Base-by-base conservation (phyloP, 2,329 filamentous ascomycete genomes). In the Fusarium napiforme region DNA sequence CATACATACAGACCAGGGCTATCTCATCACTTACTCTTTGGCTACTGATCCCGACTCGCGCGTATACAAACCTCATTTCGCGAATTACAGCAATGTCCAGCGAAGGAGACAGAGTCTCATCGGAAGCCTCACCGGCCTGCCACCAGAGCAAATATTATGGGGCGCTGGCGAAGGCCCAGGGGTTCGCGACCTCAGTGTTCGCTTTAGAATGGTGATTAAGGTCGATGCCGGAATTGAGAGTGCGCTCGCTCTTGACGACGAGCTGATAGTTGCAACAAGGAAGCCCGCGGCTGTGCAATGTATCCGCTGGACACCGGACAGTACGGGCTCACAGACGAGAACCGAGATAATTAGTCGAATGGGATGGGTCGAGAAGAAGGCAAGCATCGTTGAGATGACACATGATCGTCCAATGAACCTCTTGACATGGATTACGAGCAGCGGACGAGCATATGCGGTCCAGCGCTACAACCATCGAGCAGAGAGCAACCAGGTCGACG, bases 131-230 rank as follows among this genome's bases (percentile, higher is more conserved):
- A 84, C 87, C 8, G 86, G 87, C 39, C 81, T 85, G 14, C 84
- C 84, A 23, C 88, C 89, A 4, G 90, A 92, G 58, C 87, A 91
- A 74, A 89, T 92, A 56, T 81, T 93, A 18, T 90, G 93, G 82
- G 93, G 93, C 0, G 90, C 93, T 4, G 95, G 95, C 39, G 96
- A 98, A 81, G 93, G 93, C 15, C 88, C 88, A 55, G 94, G 94
- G 7, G 91, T 97, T 57, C 90, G 91, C 60, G 96, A 99, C 82
- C 90, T 97, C 63, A 97, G 93, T 77, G 88, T 99, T 55, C 93
- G 94, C 16, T 99, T 99, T 82, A 90, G 96, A 64, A 97, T 98
- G 93, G 96, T 97, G 19, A 98, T 99, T 79, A 97, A 97, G 80
- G 94, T 99, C 23, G 96, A 99, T 82, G 96, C 96, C 6, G 96